Evolutionary conservation across 2,329 filamentous ascomycete genomes (phyloP).

Genomic region (Rachicladosporium sp.): DNA sequence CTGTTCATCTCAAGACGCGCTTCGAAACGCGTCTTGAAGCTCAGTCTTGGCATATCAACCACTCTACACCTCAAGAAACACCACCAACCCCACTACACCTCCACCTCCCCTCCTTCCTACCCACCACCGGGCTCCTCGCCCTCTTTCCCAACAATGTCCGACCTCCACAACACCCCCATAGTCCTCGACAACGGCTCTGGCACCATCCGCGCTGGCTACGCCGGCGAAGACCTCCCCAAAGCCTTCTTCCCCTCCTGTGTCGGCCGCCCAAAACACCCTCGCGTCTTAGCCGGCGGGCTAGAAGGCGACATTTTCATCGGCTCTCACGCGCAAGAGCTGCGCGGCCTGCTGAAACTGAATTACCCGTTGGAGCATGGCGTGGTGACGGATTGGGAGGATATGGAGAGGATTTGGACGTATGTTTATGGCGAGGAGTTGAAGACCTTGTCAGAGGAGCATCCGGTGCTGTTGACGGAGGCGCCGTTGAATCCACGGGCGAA

Average conservation of each 20-base stretch:
- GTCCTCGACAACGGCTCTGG: slow-evolving; percentile 98
- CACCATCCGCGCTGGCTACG: slow-evolving; percentile 93
- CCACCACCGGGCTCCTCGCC: slow-evolving; percentile 1
- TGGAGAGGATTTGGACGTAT: slow-evolving; percentile 99
- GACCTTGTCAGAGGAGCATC: slow-evolving; percentile 96
- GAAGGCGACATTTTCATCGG: slow-evolving; percentile 98
- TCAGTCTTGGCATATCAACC: background rate
- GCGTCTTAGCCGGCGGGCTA: slow-evolving; percentile 88
- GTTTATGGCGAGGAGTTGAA: slow-evolving; percentile 94
- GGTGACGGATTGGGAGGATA: slow-evolving; percentile 98
- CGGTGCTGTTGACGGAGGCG: slow-evolving; percentile 89
- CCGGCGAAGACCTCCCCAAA: slow-evolving; percentile 88
- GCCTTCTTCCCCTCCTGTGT: slow-evolving; percentile 97
- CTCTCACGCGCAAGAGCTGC: slow-evolving; percentile 76
- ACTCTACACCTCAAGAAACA: background rate
- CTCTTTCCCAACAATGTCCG: slow-evolving; percentile 38
- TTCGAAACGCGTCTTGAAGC: no score
- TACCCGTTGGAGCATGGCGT: slow-evolving; percentile 96
- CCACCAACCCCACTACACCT: background rate
- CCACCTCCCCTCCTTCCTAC: background rate
- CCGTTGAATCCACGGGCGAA: slow-evolving; percentile 92
- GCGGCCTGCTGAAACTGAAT: slow-evolving; percentile 85
- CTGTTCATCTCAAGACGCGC: no score
- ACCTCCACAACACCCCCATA: slow-evolving; percentile 93
- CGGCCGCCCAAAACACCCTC: slow-evolving; percentile 84